Conservation (phyloP, 345 rosid species). For the Linum tenue region DNA sequence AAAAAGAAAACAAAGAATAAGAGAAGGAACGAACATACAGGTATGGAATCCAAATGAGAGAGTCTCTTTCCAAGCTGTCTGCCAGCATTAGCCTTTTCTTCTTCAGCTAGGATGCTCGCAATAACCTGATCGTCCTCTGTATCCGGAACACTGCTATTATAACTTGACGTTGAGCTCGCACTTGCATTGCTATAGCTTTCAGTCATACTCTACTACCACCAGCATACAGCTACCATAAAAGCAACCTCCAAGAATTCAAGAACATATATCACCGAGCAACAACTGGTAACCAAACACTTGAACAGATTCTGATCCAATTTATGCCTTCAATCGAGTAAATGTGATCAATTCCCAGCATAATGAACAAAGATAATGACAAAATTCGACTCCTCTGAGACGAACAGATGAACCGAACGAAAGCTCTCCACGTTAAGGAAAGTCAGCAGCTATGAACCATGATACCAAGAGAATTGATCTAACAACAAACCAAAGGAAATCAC, state of each 20-base stretch:
- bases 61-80: conserved; percentile 76
- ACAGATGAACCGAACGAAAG: too few species aligned
- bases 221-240: not conserved
- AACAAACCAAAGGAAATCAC: too few species aligned
- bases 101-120: conserved; percentile 71
- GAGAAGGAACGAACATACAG: conserved; percentile 31
- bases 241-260: not conserved
- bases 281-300: too few species aligned
- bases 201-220: not conserved
- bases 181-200: conserved; percentile 26
- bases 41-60: conserved; percentile 61
- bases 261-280: not conserved
- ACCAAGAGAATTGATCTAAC: too few species aligned
- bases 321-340: too few species aligned
- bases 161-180: conserved; percentile 74
- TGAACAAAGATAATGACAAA: too few species aligned
- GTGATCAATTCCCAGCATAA: too few species aligned
- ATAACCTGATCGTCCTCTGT: conserved; percentile 82
- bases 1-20: conserved; percentile 1
- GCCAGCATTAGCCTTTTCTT: conserved; percentile 50
- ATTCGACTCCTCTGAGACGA: too few species aligned
- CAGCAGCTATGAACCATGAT: too few species aligned
- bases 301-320: too few species aligned
- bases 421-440: too few species aligned
- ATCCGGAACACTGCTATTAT: conserved; percentile 63